Evolutionary conservation across 805 yeast species (phyloP), one percentile per base, ranked within the genome.

Genomic region (Metschnikowia chrysomelidarum): DNA sequence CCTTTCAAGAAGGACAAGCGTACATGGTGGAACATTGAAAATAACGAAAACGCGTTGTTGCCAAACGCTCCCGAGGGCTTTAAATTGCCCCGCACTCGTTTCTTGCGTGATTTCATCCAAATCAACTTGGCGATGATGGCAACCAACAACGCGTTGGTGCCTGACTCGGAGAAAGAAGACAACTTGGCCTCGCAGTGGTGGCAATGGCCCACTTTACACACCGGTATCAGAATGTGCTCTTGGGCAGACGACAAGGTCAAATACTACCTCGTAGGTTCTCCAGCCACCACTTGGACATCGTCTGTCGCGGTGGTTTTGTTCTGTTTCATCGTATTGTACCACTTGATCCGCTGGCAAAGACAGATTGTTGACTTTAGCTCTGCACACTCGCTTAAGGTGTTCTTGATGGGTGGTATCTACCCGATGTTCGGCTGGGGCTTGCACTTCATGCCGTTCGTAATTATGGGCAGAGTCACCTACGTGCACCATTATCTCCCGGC

Each of bases 401-500:
- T 79, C 57, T 41, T 79, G 34, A 77, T 82, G 62, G 84, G 85
- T 24, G 96, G 95, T 36, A 53, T 84, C 21, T 78, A 85, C 50
- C 96, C 98, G 17, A 82, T 89, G 66, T 54, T 86, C 26, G 95
- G 96, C 8, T 91, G 97, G 97, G 71, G 79, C 27, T 69, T 87
- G 52, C 97, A 91, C 62, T 91, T 71, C 62, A 56, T 85, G 53
- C 98, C 98, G 21, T 91, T 91, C 63, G 76, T 83, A 20, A 63
- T 87, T 41, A 91, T 91, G 98, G 88, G 94, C 9, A 84, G 98
- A 69, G 97, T 93, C 38, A 88, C 95, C 2, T 91, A 93, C 59
- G 93, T 91, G 21, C 98, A 91, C 64, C 98, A 91, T 60, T 91
- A 91, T 62, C 76, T 88, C 48, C 98, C 98, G 10, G 96, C 98